phyloP scores from a whole-genome alignment of 306 rosid species.

The Quercus agrifolia region DNA sequence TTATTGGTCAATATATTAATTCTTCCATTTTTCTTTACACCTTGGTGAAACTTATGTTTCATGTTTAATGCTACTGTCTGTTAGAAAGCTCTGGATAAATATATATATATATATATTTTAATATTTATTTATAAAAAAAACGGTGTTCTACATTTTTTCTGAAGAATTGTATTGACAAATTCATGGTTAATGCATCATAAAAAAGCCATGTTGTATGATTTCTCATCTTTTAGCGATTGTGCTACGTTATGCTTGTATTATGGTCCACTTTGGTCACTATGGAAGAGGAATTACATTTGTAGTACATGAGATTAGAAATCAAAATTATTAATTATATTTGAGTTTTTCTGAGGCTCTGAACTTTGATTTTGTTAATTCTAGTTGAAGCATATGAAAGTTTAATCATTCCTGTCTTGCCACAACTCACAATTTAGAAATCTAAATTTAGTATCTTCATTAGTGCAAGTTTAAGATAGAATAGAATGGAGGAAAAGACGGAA shows the following conservation, averaged over 20 bases:
- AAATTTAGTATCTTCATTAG: background rate
- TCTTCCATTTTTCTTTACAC: background rate
- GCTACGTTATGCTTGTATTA: background rate
- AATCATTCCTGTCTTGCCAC: background rate
- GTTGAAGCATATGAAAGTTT: background rate
- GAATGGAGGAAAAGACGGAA: no score
- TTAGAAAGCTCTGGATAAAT: background rate
- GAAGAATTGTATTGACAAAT: background rate
- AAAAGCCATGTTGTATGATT: background rate
- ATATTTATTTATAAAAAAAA: background rate
- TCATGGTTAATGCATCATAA: background rate
- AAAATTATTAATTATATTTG: background rate
- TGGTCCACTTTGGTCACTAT: background rate
- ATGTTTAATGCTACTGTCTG: background rate
- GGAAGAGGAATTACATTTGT: background rate
- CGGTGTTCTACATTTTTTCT: background rate
- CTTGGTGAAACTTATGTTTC: background rate
- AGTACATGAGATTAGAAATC: background rate
- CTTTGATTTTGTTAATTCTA: background rate
- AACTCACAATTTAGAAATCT: background rate
- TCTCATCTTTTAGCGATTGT: background rate
- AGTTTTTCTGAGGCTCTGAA: background rate
- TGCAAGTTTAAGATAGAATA: background rate
- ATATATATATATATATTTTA: background rate
- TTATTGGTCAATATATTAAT: background rate